Conservation (phyloP, 768 basidiomycete species). For the Saitozyma sp. region DNA sequence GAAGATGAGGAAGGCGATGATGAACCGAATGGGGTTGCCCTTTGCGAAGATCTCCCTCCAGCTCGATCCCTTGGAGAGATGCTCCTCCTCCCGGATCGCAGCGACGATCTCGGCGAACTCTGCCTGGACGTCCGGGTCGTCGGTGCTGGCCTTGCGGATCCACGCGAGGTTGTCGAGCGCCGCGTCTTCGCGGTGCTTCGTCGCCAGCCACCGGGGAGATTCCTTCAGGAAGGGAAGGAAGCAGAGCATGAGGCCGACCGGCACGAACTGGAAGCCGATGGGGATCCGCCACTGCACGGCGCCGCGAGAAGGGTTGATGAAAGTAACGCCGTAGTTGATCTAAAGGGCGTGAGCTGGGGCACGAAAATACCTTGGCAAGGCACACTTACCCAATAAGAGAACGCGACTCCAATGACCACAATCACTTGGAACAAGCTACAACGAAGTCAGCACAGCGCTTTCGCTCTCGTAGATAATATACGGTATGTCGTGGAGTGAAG, state of each 20-base stretch:
- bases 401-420: constrained; percentile 80
- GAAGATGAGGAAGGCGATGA: constrained; percentile 66
- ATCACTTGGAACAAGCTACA: constrained; percentile 77
- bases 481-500: too few relatives aligned
- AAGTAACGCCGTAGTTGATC: constrained; percentile 46
- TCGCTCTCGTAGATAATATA: too few relatives aligned
- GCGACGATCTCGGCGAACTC: constrained; percentile 68
- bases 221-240: constrained; percentile 30
- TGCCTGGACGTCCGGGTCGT: constrained; percentile 42
- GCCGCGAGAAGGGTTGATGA: constrained; percentile 16
- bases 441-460: too few relatives aligned
- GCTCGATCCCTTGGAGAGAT: constrained; percentile 64
- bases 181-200: constrained; percentile 39
- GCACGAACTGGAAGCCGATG: constrained; percentile 50
- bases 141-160: constrained; percentile 45
- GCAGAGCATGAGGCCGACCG: constrained; percentile 51
- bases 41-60: constrained; percentile 74
- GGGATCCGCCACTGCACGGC: constrained; percentile 30
- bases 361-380: neutral
- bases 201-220: constrained; percentile 48
- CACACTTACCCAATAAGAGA: constrained; percentile 55
- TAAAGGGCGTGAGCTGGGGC: constrained; percentile 57
- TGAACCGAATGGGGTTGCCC: constrained; percentile 75
- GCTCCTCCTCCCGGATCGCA: constrained; percentile 69
- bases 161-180: constrained; percentile 58